phyloP scores from a whole-genome alignment of 140 eudicot genomes.

The Anethum foeniculum region DNA sequence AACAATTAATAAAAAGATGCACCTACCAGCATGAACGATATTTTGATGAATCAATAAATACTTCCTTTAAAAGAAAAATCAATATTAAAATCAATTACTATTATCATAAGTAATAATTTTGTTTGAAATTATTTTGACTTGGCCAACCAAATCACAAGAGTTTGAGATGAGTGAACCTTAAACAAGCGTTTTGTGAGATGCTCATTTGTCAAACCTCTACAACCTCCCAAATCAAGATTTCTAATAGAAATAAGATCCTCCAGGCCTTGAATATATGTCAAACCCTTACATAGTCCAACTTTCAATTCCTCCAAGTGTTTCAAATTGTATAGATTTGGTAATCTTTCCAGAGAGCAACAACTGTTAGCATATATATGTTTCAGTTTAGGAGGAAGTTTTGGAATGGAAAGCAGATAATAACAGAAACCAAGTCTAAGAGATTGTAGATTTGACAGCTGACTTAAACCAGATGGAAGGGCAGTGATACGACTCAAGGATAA shows the following conservation, averaged over 20 bases:
- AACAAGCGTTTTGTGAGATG: background rate
- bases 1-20: too few relatives aligned
- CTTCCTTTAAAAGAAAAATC: too few relatives aligned
- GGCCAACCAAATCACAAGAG: background rate
- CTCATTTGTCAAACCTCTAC: too few relatives aligned
- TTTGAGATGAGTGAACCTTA: background rate
- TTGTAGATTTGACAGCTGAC: background rate
- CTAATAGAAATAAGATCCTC: background rate
- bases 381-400: background rate
- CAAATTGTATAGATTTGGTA: background rate
- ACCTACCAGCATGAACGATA: too few relatives aligned
- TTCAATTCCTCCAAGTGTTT: too few relatives aligned
- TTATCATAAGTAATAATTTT: too few relatives aligned
- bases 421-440: background rate
- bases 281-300: too few relatives aligned
- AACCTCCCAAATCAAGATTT: background rate
- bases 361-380: rapidly evolving
- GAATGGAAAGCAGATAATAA: background rate
- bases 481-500: background rate
- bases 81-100: too few relatives aligned
- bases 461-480: background rate
- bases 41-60: too few relatives aligned
- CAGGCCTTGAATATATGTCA: too few relatives aligned
- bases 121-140: too few relatives aligned
- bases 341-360: background rate